Evolutionary conservation across 768 basidiomycete species (phyloP).

Genomic region (Coprinopsis marcescibilis): DNA sequence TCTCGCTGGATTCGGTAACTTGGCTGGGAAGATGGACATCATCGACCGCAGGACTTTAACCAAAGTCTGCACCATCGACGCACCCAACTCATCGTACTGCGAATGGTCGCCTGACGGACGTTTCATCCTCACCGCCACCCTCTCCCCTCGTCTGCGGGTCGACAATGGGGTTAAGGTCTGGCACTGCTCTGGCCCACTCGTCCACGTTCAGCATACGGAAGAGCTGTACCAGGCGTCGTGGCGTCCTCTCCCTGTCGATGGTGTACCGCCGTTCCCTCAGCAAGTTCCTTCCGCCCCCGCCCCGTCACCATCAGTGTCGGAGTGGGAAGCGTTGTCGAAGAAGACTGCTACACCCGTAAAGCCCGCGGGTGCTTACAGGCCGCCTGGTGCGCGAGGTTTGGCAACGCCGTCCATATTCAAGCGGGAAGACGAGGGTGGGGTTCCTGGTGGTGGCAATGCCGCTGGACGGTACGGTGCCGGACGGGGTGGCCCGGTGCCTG

Average conservation of each 20-base stretch:
- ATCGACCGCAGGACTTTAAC: constrained; percentile 82
- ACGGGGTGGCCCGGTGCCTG: constrained; percentile 53
- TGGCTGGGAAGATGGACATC: constrained; percentile 90
- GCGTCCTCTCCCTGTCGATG: constrained; percentile 69
- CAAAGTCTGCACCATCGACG: constrained; percentile 77
- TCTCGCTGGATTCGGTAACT: constrained; percentile 93
- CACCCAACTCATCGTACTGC: constrained; percentile 89
- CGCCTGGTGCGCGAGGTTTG: constrained; percentile 87
- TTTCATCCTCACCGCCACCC: constrained; percentile 88
- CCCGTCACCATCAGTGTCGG: constrained; percentile 55
- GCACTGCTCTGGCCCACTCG: constrained; percentile 85
- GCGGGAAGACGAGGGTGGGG: constrained; percentile 85
- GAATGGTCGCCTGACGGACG: constrained; percentile 95
- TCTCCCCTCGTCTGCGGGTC: constrained; percentile 92
- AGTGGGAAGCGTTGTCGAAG: too few species aligned
- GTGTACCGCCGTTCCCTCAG: constrained; percentile 60
- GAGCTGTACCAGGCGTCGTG: constrained; percentile 89
- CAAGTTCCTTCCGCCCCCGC: constrained; percentile 63
- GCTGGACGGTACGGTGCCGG: constrained; percentile 68
- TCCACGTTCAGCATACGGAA: constrained; percentile 77
- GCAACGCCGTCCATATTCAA: constrained; percentile 86
- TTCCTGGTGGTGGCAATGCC: constrained; percentile 41
- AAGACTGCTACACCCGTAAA: constrained; percentile 52
- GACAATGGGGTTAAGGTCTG: constrained; percentile 97
- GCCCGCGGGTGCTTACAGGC: constrained; percentile 85